Conservation (phyloP, 148 eudicot genomes). For the Nepenthes gracilis region DNA sequence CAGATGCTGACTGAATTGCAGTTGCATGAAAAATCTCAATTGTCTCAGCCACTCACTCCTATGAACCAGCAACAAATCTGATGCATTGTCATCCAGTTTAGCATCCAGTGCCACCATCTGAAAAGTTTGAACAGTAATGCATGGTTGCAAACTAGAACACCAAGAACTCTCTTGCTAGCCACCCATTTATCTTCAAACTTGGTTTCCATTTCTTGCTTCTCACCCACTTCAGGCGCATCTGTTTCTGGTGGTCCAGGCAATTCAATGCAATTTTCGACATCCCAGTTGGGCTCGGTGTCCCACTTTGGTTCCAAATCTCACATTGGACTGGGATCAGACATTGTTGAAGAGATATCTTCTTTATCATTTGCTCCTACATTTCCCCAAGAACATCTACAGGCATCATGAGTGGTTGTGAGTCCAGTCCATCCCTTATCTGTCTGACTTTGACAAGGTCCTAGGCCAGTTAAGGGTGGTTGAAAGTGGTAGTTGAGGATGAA, state of each 20-base stretch:
- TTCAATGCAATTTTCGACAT: constrained; percentile 74
- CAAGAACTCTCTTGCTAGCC: constrained; percentile 67
- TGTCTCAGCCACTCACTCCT: constrained; percentile 79
- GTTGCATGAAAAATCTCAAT: constrained; percentile 60
- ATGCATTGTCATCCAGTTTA: constrained; percentile 70
- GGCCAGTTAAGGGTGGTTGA: constrained; percentile 87
- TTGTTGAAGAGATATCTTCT: constrained; percentile 94
- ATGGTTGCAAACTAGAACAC: constrained; percentile 91
- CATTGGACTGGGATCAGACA: constrained; percentile 98
- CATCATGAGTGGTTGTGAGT: constrained; percentile 48
- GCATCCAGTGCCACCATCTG: constrained; percentile 96
- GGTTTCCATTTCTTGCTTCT: constrained; percentile 25
- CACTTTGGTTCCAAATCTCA: constrained; percentile 98
- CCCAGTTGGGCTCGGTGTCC: constrained; percentile 81
- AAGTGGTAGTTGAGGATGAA: constrained; percentile 74
- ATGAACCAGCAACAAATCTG: constrained; percentile 84
- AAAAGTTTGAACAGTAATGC: constrained; percentile 92
- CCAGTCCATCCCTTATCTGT: constrained; percentile 80
- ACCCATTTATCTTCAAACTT: constrained; percentile 57
- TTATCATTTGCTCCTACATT: constrained; percentile 59
- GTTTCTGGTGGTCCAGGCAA: constrained; percentile 55
- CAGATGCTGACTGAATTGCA: constrained; percentile 83
- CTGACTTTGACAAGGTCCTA: constrained; percentile 83
- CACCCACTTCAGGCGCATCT: constrained; percentile 32
- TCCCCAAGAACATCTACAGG: constrained; percentile 68